Conservation (phyloP, 768 basidiomycete species). For the Macrocybe gigantea region DNA sequence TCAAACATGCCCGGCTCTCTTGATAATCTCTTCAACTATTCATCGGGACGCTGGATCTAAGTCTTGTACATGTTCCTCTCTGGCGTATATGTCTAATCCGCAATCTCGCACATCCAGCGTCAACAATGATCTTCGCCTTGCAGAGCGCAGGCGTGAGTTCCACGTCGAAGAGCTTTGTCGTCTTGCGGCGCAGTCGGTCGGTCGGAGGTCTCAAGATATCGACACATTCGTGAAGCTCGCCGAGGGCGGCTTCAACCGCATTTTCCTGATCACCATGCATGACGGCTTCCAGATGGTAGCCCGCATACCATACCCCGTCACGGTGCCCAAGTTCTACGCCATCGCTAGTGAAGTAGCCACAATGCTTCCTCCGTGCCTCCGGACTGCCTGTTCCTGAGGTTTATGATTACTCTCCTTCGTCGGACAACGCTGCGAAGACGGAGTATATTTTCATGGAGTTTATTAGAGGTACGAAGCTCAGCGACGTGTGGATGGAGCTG, state of each 20-base stretch:
- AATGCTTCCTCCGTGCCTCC: slow-evolving; percentile 31
- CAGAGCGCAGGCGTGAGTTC: slow-evolving; percentile 23
- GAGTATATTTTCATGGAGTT: slow-evolving; percentile 45
- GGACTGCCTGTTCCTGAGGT: slow-evolving; percentile 36
- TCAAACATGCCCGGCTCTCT: slow-evolving; percentile 16
- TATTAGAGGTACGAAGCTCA: slow-evolving; percentile 31
- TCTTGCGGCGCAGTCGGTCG: slow-evolving; percentile 38
- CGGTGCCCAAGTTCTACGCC: slow-evolving; percentile 28
- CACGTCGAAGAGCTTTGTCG: slow-evolving; percentile 23
- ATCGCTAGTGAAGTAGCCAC: slow-evolving; percentile 44
- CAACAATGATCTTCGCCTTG: slow-evolving; percentile 28
- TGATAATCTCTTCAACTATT: slow-evolving; percentile 22
- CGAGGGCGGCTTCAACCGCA: slow-evolving; percentile 38
- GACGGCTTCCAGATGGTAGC: slow-evolving; percentile 31
- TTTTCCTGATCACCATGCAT: slow-evolving; percentile 32
- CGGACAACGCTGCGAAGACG: slow-evolving; percentile 33
- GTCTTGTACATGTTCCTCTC: slow-evolving; percentile 18
- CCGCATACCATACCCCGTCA: slow-evolving; percentile 34
- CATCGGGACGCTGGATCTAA: slow-evolving; percentile 24
- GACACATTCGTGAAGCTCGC: slow-evolving; percentile 32
- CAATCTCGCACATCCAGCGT: no score
- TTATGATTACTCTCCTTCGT: slow-evolving; percentile 32
- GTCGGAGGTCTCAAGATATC: slow-evolving; percentile 30
- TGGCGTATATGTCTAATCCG: slow-evolving; percentile 15
- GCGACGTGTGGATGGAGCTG: slow-evolving; percentile 34